A percentile compares a stretch with the other conserved stretches of the same genome.
Evolutionary conservation across 2,329 filamentous ascomycete species (phyloP).

Genomic region (Colletotrichum australisinense): DNA sequence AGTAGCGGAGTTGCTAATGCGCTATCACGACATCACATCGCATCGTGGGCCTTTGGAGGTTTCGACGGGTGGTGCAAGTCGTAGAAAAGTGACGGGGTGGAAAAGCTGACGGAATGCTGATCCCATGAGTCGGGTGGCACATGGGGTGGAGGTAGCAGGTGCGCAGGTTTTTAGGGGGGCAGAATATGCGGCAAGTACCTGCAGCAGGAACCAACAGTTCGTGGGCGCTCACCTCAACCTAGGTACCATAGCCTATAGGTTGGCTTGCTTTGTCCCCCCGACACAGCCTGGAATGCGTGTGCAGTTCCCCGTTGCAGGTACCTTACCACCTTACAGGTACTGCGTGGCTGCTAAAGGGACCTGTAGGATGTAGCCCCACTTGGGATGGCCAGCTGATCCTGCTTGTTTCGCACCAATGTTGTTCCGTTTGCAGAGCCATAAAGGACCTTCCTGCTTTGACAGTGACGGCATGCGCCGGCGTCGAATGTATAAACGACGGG

Average conservation of each 20-base stretch:
- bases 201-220: conserved; percentile 37
- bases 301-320: conserved; percentile 14
- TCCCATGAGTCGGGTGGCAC: conserved; percentile 21
- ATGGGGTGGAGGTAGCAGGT: conserved; percentile 26
- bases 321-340: not conserved
- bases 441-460: not conserved
- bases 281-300: not conserved
- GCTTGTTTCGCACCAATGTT: conserved; percentile 28
- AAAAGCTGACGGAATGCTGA: conserved; percentile 32
- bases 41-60: conserved; percentile 16
- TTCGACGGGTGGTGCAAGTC: conserved; percentile 25
- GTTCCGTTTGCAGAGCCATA: conserved; percentile 10
- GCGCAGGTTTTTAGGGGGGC: conserved; percentile 18
- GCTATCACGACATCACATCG: conserved; percentile 20
- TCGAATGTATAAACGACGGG: not conserved
- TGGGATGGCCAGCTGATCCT: conserved; percentile 31
- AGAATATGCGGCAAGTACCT: conserved; percentile 32
- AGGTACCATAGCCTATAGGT: too few relatives aligned
- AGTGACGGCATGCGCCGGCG: not conserved
- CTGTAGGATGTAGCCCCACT: conserved; percentile 3
- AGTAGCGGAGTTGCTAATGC: conserved; percentile 12
- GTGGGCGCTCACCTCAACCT: not conserved
- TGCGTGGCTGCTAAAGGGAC: not conserved
- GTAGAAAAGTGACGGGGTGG: conserved; percentile 14
- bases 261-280: not conserved